A percentile compares a stretch with the other conserved stretches of the same genome.
Evolutionary conservation across 2,329 filamentous ascomycete genomes (phyloP).

Genomic region (Cercospora janseana): DNA sequence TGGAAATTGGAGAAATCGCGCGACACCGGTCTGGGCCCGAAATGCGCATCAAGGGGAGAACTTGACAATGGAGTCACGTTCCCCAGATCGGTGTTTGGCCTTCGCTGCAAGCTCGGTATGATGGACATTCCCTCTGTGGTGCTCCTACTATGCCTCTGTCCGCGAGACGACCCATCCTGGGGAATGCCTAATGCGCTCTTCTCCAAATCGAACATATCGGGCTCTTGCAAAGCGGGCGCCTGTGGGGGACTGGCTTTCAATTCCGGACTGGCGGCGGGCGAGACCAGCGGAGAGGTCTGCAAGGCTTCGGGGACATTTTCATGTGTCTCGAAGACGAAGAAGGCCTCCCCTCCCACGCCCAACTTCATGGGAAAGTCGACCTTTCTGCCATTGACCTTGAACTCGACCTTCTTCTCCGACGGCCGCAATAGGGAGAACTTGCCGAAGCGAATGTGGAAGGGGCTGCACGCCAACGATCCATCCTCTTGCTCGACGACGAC

Average conservation of each 20-base stretch:
- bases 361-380: constrained; percentile 98
- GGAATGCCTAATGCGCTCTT: constrained; percentile 22
- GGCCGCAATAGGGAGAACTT: constrained; percentile 95
- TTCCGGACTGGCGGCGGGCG: constrained; percentile 78
- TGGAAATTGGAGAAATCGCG: constrained; percentile 25
- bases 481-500: constrained; percentile 97
- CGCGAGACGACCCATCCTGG: constrained; percentile 7
- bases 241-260: constrained; percentile 52
- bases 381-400: constrained; percentile 87
- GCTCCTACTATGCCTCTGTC: constrained; percentile 29
- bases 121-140: constrained; percentile 31
- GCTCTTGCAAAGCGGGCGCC: constrained; percentile 59
- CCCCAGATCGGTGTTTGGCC: constrained; percentile 50
- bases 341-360: constrained; percentile 94
- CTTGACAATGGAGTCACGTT: constrained; percentile 33
- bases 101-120: constrained; percentile 23
- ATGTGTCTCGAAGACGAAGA: constrained; percentile 96
- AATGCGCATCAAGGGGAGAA: constrained; percentile 19
- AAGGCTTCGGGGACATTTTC: constrained; percentile 87
- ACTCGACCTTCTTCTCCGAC: constrained; percentile 98
- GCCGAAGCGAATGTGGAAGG: constrained; percentile 97
- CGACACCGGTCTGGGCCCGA: constrained; percentile 21
- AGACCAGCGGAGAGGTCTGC: constrained; percentile 91
- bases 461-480: constrained; percentile 82
- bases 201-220: constrained; percentile 68